Evolutionary conservation across 352 stramenopile genomes (phyloP).

Genomic region (Pythium periplocum): DNA sequence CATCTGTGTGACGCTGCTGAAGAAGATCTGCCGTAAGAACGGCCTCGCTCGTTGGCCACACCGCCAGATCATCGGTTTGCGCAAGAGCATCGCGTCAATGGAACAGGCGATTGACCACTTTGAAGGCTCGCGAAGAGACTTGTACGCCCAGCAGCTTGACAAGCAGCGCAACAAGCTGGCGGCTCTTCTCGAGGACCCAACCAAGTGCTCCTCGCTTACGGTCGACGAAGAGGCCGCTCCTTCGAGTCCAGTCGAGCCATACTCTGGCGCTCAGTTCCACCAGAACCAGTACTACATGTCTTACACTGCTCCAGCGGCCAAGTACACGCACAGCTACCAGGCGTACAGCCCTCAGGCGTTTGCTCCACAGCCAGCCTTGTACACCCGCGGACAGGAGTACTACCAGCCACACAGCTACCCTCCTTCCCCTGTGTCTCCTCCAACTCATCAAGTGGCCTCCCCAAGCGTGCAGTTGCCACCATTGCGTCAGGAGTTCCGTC

Average conservation of each 20-base stretch:
- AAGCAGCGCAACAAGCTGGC: conserved; percentile 78
- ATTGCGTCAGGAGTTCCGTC: conserved; percentile 12
- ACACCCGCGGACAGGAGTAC: conserved; percentile 4
- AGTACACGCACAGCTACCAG: too few relatives aligned
- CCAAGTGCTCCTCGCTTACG: conserved; percentile 36
- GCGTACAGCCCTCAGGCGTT: too few relatives aligned
- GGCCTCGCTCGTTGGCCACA: conserved; percentile 80
- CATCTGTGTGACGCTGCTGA: conserved; percentile 82
- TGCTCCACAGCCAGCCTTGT: too few relatives aligned
- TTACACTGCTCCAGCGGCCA: too few relatives aligned
- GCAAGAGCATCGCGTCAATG: conserved; percentile 85
- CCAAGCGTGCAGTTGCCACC: conserved; percentile 5
- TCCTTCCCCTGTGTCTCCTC: background rate
- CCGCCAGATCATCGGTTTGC: conserved; percentile 81
- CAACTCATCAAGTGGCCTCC: background rate
- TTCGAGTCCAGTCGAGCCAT: background rate
- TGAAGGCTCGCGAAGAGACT: conserved; percentile 56
- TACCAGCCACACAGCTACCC: conserved; percentile 1
- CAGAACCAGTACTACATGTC: too few relatives aligned
- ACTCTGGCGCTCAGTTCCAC: too few relatives aligned
- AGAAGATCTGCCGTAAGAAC: conserved; percentile 82
- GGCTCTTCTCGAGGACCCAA: conserved; percentile 57
- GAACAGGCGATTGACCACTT: conserved; percentile 80
- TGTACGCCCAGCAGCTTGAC: conserved; percentile 62
- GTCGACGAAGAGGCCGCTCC: conserved; percentile 23